Evolutionary conservation across 1,284 basidiomycete genomes (phyloP).

Genomic region (Heterobasidion parviporum): DNA sequence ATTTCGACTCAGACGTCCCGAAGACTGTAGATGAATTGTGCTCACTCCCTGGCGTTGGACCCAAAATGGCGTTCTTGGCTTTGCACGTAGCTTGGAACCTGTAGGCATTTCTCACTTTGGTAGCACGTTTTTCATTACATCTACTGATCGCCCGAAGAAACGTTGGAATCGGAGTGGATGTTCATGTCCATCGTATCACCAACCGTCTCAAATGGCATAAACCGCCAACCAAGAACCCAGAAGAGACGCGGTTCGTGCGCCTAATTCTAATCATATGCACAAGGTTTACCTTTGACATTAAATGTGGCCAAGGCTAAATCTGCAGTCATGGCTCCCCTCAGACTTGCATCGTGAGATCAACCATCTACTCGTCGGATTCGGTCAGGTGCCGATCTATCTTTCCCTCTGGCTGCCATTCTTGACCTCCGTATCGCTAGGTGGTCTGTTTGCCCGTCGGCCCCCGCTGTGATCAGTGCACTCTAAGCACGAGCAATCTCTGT

Average conservation of each 20-base stretch:
- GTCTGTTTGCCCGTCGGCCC: constrained; percentile 83
- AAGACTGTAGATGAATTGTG: constrained; percentile 82
- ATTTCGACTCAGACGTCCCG: constrained; percentile 77
- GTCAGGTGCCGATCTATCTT: constrained; percentile 52
- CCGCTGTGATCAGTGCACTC: constrained; percentile 70
- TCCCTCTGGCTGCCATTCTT: neutral
- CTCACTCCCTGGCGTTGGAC: constrained; percentile 80
- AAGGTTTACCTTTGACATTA: neutral
- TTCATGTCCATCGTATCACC: constrained; percentile 93
- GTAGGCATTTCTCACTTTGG: constrained; percentile 31
- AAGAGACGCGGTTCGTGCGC: constrained; percentile 61
- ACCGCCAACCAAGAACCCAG: constrained; percentile 76
- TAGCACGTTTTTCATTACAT: neutral
- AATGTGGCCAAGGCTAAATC: constrained; percentile 51
- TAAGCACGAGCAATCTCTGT: constrained; percentile 41
- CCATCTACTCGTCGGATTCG: constrained; percentile 86
- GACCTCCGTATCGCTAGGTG: constrained; percentile 29
- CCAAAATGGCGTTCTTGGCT: constrained; percentile 87
- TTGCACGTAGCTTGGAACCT: constrained; percentile 83
- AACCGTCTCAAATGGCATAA: constrained; percentile 91
- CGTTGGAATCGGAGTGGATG: constrained; percentile 93
- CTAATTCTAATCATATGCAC: constrained; percentile 15
- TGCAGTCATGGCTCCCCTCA: constrained; percentile 86
- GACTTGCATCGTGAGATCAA: constrained; percentile 81
- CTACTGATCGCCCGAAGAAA: constrained; percentile 44